Percentiles rank a stretch among this genome's conserved stretches.
Conservation (phyloP, 352 stramenopile genomes). For the Phytopythium montanum region DNA sequence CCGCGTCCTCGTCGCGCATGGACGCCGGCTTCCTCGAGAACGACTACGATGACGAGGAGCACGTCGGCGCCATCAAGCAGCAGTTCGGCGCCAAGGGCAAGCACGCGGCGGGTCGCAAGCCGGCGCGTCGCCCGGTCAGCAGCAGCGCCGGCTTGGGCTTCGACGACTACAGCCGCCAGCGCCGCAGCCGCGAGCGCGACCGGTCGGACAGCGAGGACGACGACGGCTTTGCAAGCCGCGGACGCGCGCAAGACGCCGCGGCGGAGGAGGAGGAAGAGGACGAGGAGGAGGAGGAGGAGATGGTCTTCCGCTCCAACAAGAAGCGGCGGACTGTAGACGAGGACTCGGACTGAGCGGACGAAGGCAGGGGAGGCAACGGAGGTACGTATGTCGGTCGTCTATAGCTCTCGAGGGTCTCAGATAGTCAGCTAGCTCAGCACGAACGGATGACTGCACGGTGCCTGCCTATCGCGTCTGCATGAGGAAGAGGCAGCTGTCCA, state of each 20-base stretch:
- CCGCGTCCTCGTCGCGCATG: conserved; percentile 58
- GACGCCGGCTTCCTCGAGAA: conserved; percentile 83
- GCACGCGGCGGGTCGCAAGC: conserved; percentile 23
- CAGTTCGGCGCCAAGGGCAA: conserved; percentile 67
- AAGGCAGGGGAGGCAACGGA: not conserved
- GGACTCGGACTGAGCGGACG: conserved; percentile 81
- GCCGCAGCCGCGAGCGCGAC: conserved; percentile 41
- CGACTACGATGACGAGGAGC: conserved; percentile 84
- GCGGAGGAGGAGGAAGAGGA: conserved; percentile 62
- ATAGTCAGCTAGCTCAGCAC: not conserved
- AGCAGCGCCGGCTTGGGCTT: conserved; percentile 62
- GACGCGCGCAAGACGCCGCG: conserved; percentile 19
- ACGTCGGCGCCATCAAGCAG: conserved; percentile 83
- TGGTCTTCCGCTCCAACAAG: conserved; percentile 69
- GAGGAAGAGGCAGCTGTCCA: conserved; percentile 79
- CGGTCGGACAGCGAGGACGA: conserved; percentile 71
- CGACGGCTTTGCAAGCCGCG: conserved; percentile 12
- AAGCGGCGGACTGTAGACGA: conserved; percentile 83
- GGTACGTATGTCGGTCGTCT: not conserved
- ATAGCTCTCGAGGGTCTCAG: not conserved
- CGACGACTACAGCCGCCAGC: conserved; percentile 66
- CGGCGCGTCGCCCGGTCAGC: conserved; percentile 27
- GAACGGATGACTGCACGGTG: not conserved
- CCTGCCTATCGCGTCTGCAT: conserved; percentile 38
- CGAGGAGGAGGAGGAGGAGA: conserved; percentile 73